These are phyloP conservation scores for Sodiomyces alkalinus DNA, from an alignment of 2,329 filamentous ascomycete genomes.

Conservation along the genomic window DNA sequence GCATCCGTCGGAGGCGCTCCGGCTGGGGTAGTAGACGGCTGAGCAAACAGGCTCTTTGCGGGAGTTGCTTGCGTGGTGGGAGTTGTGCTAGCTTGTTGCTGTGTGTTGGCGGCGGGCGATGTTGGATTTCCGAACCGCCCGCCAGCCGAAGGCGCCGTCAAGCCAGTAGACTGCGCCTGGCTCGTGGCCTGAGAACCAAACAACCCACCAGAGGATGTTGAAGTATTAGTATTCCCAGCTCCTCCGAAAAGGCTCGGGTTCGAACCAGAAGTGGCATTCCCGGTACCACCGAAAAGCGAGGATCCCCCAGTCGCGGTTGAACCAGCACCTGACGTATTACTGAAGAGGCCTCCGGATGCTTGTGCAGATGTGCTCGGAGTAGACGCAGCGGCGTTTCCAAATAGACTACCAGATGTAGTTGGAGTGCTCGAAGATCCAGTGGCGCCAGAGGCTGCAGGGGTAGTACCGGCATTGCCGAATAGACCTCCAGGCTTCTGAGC, in stretches of 20 bases:
- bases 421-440: constrained; percentile 6
- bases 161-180: constrained; percentile 8
- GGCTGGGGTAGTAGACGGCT: constrained; percentile 39
- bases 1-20: constrained; percentile 32
- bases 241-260: constrained; percentile 11
- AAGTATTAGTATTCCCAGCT: constrained; percentile 11
- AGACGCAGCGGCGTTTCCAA: constrained; percentile 3
- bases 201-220: constrained; percentile 11
- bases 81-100: constrained; percentile 5
- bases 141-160: constrained; percentile 8
- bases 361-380: constrained; percentile 8
- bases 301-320: background rate
- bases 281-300: constrained; percentile 6
- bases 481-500: constrained; percentile 11
- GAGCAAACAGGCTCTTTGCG: constrained; percentile 30
- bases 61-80: constrained; percentile 20
- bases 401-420: constrained; percentile 4
- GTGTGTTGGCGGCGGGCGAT: constrained; percentile 3
- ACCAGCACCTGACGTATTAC: background rate
- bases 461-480: constrained; percentile 10
- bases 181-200: constrained; percentile 12
- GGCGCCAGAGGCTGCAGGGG: constrained; percentile 15
- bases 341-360: constrained; percentile 7
- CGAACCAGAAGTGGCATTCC: constrained; percentile 9
- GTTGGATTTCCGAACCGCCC: constrained; percentile 6